phyloP scores from a whole-genome alignment of 768 basidiomycete species.

The Chalciporus chontae region DNA sequence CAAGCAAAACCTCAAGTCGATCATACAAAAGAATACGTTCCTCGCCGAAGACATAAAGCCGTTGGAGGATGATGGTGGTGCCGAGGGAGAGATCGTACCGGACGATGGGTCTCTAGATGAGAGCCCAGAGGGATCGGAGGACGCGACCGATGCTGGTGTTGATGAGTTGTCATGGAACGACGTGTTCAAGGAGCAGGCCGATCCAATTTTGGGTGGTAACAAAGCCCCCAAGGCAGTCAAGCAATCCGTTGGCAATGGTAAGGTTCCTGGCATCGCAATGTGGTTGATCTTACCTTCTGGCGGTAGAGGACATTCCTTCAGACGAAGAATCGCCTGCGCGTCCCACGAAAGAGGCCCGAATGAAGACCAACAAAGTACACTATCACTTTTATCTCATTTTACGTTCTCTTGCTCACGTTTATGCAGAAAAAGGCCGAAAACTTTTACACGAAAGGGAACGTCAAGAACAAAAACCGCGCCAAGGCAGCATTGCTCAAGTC shows the following conservation, averaged over 20 bases:
- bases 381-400: background rate
- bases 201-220: slow-evolving; percentile 18
- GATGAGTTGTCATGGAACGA: slow-evolving; percentile 81
- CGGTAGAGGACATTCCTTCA: slow-evolving; percentile 26
- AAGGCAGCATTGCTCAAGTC: slow-evolving; percentile 61
- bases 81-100: slow-evolving; percentile 27
- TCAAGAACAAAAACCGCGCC: slow-evolving; percentile 80
- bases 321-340: slow-evolving; percentile 34
- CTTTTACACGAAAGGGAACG: slow-evolving; percentile 82
- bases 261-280: slow-evolving; percentile 9
- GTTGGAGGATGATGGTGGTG: slow-evolving; percentile 49
- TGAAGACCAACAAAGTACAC: slow-evolving; percentile 89
- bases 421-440: slow-evolving; percentile 82
- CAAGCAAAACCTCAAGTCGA: slow-evolving; percentile 80
- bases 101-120: slow-evolving; percentile 39
- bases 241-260: slow-evolving; percentile 19
- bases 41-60: slow-evolving; percentile 77
- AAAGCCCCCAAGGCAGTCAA: slow-evolving; percentile 3
- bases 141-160: slow-evolving; percentile 32
- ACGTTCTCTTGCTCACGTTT: slow-evolving; percentile 8
- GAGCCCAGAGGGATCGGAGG: slow-evolving; percentile 37
- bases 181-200: slow-evolving; percentile 62
- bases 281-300: slow-evolving; percentile 9
- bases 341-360: slow-evolving; percentile 63
- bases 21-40: slow-evolving; percentile 87